Percentiles rank a stretch among this genome's conserved stretches.
Evolutionary conservation across 2,329 filamentous ascomycete genomes (phyloP).

Genomic region (Canariomyces notabilis): DNA sequence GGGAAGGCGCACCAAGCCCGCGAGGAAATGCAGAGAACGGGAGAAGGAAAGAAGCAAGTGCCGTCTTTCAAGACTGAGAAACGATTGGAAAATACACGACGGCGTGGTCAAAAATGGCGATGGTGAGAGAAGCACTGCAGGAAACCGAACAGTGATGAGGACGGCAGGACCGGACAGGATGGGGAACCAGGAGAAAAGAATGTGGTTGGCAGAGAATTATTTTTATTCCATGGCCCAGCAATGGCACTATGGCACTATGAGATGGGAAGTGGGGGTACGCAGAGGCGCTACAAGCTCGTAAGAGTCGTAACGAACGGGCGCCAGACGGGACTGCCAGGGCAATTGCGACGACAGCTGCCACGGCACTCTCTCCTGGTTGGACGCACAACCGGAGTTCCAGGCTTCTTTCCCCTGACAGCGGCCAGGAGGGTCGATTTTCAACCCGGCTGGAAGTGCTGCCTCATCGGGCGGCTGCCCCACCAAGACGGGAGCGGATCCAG

Average conservation of each 20-base stretch:
- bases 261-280: conserved; percentile 16
- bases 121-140: conserved; percentile 2
- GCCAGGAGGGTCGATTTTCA: no score
- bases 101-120: background rate
- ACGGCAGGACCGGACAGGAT: conserved; percentile 9
- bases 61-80: background rate
- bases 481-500: conserved; percentile 6
- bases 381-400: conserved; percentile 4
- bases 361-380: conserved; percentile 31
- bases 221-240: conserved; percentile 24
- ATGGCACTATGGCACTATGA: conserved; percentile 15
- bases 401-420: conserved; percentile 13
- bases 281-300: conserved; percentile 22
- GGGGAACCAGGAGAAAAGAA: conserved; percentile 12
- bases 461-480: conserved; percentile 3
- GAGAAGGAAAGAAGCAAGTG: background rate
- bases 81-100: background rate
- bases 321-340: conserved; percentile 11
- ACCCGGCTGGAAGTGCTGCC: conserved; percentile 9
- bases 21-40: background rate
- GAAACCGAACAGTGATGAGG: conserved; percentile 3
- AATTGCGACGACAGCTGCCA: conserved; percentile 17
- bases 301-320: conserved; percentile 1
- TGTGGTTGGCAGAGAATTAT: conserved; percentile 25
- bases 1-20: background rate